Evolutionary conservation across 1,139 yeast species (phyloP).

Genomic region (Pichia sp.): DNA sequence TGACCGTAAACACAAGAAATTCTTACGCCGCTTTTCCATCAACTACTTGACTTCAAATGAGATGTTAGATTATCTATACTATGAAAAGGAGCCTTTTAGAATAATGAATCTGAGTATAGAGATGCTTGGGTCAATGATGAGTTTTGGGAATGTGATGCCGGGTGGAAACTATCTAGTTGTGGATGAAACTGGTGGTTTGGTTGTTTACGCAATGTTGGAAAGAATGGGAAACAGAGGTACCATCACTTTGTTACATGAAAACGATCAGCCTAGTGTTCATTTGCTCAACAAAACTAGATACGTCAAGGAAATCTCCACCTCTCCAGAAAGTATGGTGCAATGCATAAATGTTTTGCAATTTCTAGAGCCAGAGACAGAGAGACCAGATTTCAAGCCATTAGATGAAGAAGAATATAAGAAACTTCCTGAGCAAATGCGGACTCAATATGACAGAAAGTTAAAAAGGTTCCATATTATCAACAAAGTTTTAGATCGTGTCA

Average conservation of each 20-base stretch:
- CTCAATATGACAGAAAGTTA: constrained; percentile 64
- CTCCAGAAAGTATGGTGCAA: constrained; percentile 53
- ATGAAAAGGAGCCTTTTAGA: constrained; percentile 67
- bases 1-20: constrained; percentile 88
- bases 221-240: constrained; percentile 83
- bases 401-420: constrained; percentile 49
- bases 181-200: constrained; percentile 88
- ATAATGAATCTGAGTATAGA: constrained; percentile 85
- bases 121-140: constrained; percentile 69
- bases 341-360: constrained; percentile 77
- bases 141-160: constrained; percentile 75
- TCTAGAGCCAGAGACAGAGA: constrained; percentile 64
- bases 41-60: constrained; percentile 76
- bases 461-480: constrained; percentile 56
- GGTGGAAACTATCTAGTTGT: constrained; percentile 85
- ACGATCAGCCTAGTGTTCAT: constrained; percentile 83
- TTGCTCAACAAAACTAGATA: constrained; percentile 64
- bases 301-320: constrained; percentile 46
- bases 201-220: constrained; percentile 81
- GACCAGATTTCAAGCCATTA: constrained; percentile 48
- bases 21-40: constrained; percentile 77
- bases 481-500: constrained; percentile 47
- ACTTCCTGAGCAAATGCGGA: constrained; percentile 56
- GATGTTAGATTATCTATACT: constrained; percentile 59
- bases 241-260: constrained; percentile 77